Evolutionary conservation across 179 eudicot genomes (phyloP), one percentile per base, ranked within the genome.

Genomic region (Drosera spatulata): DNA sequence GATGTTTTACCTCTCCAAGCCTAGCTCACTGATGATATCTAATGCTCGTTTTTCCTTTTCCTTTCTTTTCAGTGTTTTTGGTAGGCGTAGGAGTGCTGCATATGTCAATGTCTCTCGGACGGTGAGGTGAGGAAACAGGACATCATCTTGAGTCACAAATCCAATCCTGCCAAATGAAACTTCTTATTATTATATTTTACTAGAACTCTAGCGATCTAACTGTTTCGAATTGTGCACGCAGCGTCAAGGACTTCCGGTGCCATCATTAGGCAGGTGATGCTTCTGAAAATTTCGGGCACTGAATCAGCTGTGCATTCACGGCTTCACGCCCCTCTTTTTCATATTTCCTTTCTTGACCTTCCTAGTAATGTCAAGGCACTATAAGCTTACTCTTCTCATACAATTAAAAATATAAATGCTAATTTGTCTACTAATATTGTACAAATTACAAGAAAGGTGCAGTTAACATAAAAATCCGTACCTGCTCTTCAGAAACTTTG

Each of bases 91-190:
- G 45, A 72, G 81, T 52, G 97, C 96, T 63, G 94, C 81, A 61
- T 83, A 87, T 10, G 69, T 83, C 46, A 91, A 55, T 14, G 97
- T 91, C 71, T 91, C 97, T 73, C 73, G 78, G 60, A 91, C 97
- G 3, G 97, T 91, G 3, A 91, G 86, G 75, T 91, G 97, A 65
- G 97, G 91, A 76, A 83, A 91, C 4, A 91, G 81, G 37, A 91
- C 86, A 15, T 91, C 96, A 65, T 91, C 97, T 71, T 91, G 97
- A 10, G 97, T 91, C 72, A 91, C 97, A 33, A 91, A 91, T 63
- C 97, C 97, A 52, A 91, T 82, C 85, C 96, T 91, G 94, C 70
- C 49, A 72, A 57, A 61, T 54, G 5, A 69, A 61, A 45, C 64
- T 47, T 60, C 63, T 58, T 52, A 43, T 38, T n/a, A 10, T 10